Base-by-base conservation (phyloP, 2,329 filamentous ascomycete genomes). In the Fusarium phyllophilum region DNA sequence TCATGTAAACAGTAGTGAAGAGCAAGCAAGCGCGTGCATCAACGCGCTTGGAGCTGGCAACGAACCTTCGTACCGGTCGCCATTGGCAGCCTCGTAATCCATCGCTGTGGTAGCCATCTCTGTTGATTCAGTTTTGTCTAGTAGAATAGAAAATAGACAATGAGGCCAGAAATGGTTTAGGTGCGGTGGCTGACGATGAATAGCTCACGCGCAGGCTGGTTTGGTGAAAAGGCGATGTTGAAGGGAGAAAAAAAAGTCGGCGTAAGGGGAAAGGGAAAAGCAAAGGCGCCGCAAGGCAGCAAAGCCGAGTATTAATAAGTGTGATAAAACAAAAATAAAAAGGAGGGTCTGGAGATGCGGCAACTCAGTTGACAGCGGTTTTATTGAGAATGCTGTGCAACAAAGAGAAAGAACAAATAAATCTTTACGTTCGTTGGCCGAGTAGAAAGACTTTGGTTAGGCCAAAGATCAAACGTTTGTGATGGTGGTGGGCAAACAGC, bases 11-110 rank as follows among this genome's bases (percentile, higher is more conserved):
- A 44, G 39, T 18, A 45, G 31, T 66, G 38, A 41, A 29, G 24
- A 44, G 44, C 49, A 42, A 51, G 56, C 44, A 46, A 52, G 73
- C 74, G 75, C 77, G 74, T 74, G 45, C 24, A 62, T 58, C 55
- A 49, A 75, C 73, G 68, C 52, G 62, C 63, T 36, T n/a, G 46
- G 54, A 33, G 36, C 46, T 65, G 52, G 62, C 59, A 46, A 78
- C 86, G 77, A 84, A 92, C 90, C 90, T 79, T 92, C 90, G 75
- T 91, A 92, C 72, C 88, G 89, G 82, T 91, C 89, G 79, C 89
- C 89, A 78, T 90, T 91, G 74, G 90, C 89, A 80, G 88, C 89
- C 82, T 92, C 90, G 82, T 92, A 92, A 80, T 92, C 90, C 90
- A 92, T 92, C 75, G 89, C 88, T 46, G 89, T 90, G 73, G 89